These are phyloP conservation scores for Umbelopsis sp. DNA, from an alignment of 192 early-diverging fungal genomes.

Conservation along the genomic window DNA sequence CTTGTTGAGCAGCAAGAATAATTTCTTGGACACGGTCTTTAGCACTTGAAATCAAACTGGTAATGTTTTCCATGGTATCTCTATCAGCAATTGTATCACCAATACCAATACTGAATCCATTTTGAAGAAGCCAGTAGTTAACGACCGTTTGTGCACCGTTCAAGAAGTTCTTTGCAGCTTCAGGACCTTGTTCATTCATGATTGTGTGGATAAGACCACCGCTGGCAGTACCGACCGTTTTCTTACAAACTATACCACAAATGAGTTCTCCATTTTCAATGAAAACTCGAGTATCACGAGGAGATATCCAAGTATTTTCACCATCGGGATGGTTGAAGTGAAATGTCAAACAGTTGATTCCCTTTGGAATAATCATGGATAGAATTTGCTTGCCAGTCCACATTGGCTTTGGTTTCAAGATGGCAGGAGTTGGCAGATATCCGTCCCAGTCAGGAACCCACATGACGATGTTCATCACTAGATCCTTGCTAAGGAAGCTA, in stretches of 20 bases:
- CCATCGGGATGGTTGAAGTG: conserved; percentile 80
- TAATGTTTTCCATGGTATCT: conserved; percentile 77
- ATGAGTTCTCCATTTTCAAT: conserved; percentile 93
- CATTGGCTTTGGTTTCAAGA: conserved; percentile 93
- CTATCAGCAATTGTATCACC: conserved; percentile 96
- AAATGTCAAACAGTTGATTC: conserved; percentile 85
- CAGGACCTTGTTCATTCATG: conserved; percentile 90
- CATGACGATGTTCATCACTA: conserved; percentile 96
- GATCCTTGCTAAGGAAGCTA: conserved; percentile 80
- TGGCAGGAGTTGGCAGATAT: conserved; percentile 86
- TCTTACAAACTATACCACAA: conserved; percentile 94
- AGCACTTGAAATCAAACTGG: conserved; percentile 71
- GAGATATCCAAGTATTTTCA: conserved; percentile 76
- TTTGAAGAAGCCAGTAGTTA: conserved; percentile 94
- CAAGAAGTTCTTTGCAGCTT: conserved; percentile 86
- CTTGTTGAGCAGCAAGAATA: conserved; percentile 81
- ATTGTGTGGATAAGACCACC: conserved; percentile 94
- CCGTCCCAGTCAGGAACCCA: conserved; percentile 98
- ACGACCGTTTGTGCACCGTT: conserved; percentile 91
- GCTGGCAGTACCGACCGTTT: conserved; percentile 84
- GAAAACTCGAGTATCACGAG: conserved; percentile 88
- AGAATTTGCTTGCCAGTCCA: conserved; percentile 99
- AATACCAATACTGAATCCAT: conserved; percentile 97
- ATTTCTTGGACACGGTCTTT: conserved; percentile 78
- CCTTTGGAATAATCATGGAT: conserved; percentile 89